Evolutionary conservation across 306 rosid species (phyloP).

Genomic region (Cucumis sativus): DNA sequence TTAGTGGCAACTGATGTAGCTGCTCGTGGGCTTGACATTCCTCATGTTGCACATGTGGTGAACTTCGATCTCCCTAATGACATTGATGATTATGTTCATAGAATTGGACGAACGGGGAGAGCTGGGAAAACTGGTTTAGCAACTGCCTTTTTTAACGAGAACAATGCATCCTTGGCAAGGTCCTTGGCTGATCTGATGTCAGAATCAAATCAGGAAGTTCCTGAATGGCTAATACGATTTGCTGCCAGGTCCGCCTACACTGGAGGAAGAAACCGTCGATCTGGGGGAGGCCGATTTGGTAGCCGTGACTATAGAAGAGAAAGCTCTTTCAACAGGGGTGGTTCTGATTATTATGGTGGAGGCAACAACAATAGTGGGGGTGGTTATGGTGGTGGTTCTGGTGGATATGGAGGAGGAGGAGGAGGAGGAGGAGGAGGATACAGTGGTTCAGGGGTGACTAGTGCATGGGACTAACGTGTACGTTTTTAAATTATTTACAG

Average conservation of each 20-base stretch:
- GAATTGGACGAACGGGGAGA: conserved; percentile 86
- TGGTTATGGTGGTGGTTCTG: conserved; percentile 49
- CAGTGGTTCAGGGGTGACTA: conserved; percentile 43
- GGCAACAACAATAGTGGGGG: conserved; percentile 34
- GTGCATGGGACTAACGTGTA: conserved; percentile 59
- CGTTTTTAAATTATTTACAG: conserved; percentile 15
- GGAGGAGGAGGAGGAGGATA: conserved; percentile 45
- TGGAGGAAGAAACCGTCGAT: conserved; percentile 70
- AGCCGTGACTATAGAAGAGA: conserved; percentile 75
- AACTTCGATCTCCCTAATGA: conserved; percentile 90
- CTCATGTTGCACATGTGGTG: conserved; percentile 81
- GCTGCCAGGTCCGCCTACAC: conserved; percentile 55
- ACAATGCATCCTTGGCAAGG: conserved; percentile 56
- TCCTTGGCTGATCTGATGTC: conserved; percentile 66
- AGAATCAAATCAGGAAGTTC: conserved; percentile 77
- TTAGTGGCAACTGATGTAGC: conserved; percentile 95
- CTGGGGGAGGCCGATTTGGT: conserved; percentile 75
- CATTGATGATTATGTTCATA: conserved; percentile 88
- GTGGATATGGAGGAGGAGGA: conserved; percentile 55
- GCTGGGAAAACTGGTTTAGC: conserved; percentile 87
- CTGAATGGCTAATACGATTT: conserved; percentile 67
- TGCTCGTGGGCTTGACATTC: conserved; percentile 89
- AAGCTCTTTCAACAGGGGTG: conserved; percentile 28
- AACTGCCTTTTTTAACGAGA: conserved; percentile 81
- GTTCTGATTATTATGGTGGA: conserved; percentile 33